These are phyloP conservation scores for Physocladia obscura DNA, from an alignment of 192 early-diverging fungal genomes.

Conservation along the genomic window DNA sequence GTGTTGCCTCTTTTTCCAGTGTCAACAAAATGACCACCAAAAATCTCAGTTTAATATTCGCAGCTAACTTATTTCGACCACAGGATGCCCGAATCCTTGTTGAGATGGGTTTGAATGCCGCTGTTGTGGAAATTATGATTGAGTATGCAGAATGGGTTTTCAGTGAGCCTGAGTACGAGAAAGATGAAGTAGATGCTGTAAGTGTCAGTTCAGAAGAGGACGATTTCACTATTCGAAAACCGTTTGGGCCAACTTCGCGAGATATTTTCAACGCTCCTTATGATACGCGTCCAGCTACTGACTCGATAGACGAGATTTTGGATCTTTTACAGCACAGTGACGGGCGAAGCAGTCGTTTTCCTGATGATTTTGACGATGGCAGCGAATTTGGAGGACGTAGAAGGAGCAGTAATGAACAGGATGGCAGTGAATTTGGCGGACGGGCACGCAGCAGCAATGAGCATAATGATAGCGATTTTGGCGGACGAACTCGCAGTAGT, in stretches of 20 bases:
- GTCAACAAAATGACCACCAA: conserved; percentile 89
- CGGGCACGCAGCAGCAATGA: background rate
- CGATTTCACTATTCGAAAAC: conserved; percentile 15
- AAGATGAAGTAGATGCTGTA: conserved; percentile 28
- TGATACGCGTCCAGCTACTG: conserved; percentile 1
- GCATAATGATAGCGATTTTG: background rate
- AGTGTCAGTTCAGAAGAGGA: background rate
- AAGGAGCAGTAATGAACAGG: background rate
- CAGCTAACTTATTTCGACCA: conserved; percentile 69
- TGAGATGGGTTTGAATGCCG: conserved; percentile 47
- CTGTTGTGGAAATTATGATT: conserved; percentile 48
- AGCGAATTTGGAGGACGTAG: background rate
- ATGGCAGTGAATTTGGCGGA: background rate
- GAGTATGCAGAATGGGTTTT: conserved; percentile 59
- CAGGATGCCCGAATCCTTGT: conserved; percentile 28
- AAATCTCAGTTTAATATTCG: conserved; percentile 94
- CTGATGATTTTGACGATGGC: background rate
- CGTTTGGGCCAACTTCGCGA: conserved; percentile 5
- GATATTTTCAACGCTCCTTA: background rate
- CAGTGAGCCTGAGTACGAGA: conserved; percentile 59
- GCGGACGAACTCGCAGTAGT: background rate
- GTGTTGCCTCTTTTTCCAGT: conserved; percentile 57
- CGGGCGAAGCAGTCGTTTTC: conserved; percentile 18
- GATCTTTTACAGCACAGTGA: conserved; percentile 14
- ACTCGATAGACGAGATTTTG: conserved; percentile 16